Evolutionary conservation across 23 red algal genomes (phyloP), one percentile per base, ranked within the genome.

Genomic region (Gracilaria gracilis): DNA sequence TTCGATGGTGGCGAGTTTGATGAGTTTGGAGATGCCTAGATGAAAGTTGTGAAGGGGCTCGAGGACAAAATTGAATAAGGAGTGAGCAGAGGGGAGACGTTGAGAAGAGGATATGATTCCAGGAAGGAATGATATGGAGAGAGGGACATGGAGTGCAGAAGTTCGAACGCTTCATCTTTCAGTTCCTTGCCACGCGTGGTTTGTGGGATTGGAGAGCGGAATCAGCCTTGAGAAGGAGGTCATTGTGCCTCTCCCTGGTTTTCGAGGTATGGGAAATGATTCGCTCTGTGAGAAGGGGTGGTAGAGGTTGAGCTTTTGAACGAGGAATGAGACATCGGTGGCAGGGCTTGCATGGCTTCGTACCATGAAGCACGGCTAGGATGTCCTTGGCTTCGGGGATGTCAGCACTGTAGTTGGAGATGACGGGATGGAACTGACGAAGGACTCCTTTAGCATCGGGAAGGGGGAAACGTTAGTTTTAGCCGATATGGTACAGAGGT

Each of bases 31-130:
- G 35, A 70, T 33, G 0, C 59, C 57, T 19, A 85, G 57, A 24
- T 0, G 24, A 31, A 85, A 48, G 57, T 85, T 85, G 27, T 85
- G 59, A 44, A 46, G 44, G 23, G 0, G 62, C 35, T 85, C 57
- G 81, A 85, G 33, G 65, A 75, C n/a, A 88, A 76, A 27, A 88
- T 37, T n/a, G n/a, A 67, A 51, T 85, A 85, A 72, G 65, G 42
- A 35, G 65, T 74, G 59, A 54, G 76, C 7, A 73, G 67, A 15
- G 67, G 16, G 16, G 67, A 73, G 7, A 73, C 44, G 35, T 73
- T 73, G 34, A 73, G 35, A 24, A 73, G 67, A n/a, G 67, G 67
- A 35, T 73, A 40, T 3, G 34, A 39, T 42, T 40, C 67, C 19
- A 73, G 20, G 35, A 73, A 73, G 35, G 62, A 31, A 2, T 28